phyloP scores from a whole-genome alignment of 2,329 filamentous ascomycete genomes.

The Zymoseptoria ardabiliae region DNA sequence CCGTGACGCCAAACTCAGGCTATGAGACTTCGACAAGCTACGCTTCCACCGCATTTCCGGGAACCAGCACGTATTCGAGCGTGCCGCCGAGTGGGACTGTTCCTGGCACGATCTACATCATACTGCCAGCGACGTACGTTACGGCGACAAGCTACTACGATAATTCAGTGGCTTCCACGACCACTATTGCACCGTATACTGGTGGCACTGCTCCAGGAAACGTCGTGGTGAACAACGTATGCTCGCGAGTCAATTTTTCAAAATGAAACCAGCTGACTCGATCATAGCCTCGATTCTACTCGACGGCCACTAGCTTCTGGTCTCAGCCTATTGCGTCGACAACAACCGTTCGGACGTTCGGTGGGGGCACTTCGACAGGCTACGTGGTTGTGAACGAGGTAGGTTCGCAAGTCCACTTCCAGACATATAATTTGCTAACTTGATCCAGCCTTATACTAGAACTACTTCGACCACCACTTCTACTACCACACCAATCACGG shows the following conservation, averaged over 20 bases:
- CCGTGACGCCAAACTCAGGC: conserved; percentile 3
- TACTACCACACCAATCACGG: too few species aligned
- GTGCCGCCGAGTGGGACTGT: conserved; percentile 4
- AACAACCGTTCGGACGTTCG: neutral
- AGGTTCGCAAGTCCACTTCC: too few species aligned
- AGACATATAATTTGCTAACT: too few species aligned
- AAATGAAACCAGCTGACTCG: neutral
- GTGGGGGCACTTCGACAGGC: neutral
- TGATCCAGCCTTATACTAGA: too few species aligned
- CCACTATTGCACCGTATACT: neutral
- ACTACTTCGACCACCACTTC: too few species aligned
- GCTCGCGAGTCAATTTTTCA: neutral
- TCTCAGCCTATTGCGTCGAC: too few species aligned
- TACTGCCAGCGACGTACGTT: neutral
- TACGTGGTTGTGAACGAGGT: too few species aligned
- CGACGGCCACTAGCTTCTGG: too few species aligned
- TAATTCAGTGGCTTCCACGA: neutral
- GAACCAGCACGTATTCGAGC: conserved; percentile 1
- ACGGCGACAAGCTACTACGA: neutral
- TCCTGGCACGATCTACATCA: conserved; percentile 4
- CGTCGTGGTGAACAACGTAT: neutral
- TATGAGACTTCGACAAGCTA: conserved; percentile 1
- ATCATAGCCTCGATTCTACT: neutral
- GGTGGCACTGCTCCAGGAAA: neutral
- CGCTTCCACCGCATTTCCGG: conserved; percentile 1